Evolutionary conservation across 2,329 filamentous ascomycete genomes (phyloP).

Genomic region (Neonectria coccinea): DNA sequence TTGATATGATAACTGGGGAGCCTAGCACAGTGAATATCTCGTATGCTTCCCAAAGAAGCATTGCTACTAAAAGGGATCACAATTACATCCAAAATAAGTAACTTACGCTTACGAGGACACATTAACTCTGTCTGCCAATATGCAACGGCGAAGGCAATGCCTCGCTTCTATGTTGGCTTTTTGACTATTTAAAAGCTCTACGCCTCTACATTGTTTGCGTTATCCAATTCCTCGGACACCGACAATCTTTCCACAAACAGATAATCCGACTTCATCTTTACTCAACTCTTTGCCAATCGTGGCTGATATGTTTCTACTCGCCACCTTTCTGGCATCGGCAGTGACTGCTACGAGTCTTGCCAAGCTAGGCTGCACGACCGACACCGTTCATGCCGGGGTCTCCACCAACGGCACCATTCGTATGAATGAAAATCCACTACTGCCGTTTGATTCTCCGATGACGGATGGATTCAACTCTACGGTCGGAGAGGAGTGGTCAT

Average conservation of each 20-base stretch:
- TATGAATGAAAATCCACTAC: constrained; percentile 23
- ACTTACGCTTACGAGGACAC: constrained; percentile 15
- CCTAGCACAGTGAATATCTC: constrained; percentile 10
- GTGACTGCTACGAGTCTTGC: constrained; percentile 25
- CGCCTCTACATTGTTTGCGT: constrained; percentile 10
- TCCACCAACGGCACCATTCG: constrained; percentile 17
- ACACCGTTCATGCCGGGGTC: constrained; percentile 22
- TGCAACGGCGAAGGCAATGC: constrained; percentile 13
- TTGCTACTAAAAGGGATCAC: constrained; percentile 14
- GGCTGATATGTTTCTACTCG: constrained; percentile 20
- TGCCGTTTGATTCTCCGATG: constrained; percentile 21
- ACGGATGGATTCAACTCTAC: constrained; percentile 18
- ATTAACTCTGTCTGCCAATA: constrained; percentile 15
- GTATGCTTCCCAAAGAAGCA: constrained; percentile 13
- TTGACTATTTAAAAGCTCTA: constrained; percentile 16
- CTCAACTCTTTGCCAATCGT: constrained; percentile 21
- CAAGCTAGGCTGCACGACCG: constrained; percentile 20
- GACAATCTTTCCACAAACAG: constrained; percentile 14
- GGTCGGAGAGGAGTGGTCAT: constrained; percentile 24
- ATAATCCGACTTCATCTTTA: constrained; percentile 15
- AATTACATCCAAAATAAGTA: constrained; percentile 17
- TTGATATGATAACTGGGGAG: constrained; percentile 10
- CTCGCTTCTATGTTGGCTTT: constrained; percentile 10
- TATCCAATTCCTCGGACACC: constrained; percentile 13
- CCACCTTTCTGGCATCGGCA: constrained; percentile 25